These are phyloP conservation scores for Xanthoconium separans DNA, from an alignment of 1,284 basidiomycete genomes.

Conservation along the genomic window DNA sequence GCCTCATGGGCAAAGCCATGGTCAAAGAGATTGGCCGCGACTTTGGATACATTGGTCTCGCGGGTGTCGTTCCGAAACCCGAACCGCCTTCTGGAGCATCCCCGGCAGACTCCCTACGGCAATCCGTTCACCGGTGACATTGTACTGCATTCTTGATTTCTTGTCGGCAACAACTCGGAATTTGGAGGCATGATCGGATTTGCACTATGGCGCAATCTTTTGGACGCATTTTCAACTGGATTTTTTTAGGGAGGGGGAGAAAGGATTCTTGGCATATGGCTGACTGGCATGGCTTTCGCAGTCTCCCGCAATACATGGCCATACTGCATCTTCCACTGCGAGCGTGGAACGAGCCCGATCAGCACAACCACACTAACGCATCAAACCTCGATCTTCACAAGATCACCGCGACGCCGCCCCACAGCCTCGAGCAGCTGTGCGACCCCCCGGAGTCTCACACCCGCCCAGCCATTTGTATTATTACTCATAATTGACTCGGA, in stretches of 20 bases:
- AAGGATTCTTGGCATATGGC: conserved; percentile 20
- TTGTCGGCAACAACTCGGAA: conserved; percentile 31
- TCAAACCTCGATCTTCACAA: conserved; percentile 21
- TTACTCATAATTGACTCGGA: conserved; percentile 36
- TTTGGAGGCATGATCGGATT: conserved; percentile 31
- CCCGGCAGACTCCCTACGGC: conserved; percentile 31
- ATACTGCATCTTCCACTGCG: conserved; percentile 17
- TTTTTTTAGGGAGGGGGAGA: conserved; percentile 13
- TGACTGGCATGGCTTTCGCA: conserved; percentile 14
- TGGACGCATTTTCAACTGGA: conserved; percentile 30
- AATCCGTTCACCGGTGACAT: conserved; percentile 32
- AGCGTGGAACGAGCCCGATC: conserved; percentile 26
- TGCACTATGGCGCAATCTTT: conserved; percentile 25
- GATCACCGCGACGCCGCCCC: conserved; percentile 22
- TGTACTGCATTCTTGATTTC: conserved; percentile 25
- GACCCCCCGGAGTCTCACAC: conserved; percentile 5
- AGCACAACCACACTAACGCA: conserved; percentile 13
- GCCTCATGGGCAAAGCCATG: conserved; percentile 78
- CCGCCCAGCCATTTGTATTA: conserved; percentile 29
- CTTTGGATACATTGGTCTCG: conserved; percentile 66
- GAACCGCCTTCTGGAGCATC: conserved; percentile 30
- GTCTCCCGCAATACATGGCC: conserved; percentile 10
- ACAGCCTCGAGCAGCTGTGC: conserved; percentile 25
- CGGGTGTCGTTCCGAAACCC: conserved; percentile 68
- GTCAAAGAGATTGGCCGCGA: conserved; percentile 72